A percentile compares a stretch with the other conserved stretches of the same genome.
These are phyloP conservation scores for Pyronema domesticum DNA, from an alignment of 495 filamentous ascomycete genomes.

Conservation along the genomic window DNA sequence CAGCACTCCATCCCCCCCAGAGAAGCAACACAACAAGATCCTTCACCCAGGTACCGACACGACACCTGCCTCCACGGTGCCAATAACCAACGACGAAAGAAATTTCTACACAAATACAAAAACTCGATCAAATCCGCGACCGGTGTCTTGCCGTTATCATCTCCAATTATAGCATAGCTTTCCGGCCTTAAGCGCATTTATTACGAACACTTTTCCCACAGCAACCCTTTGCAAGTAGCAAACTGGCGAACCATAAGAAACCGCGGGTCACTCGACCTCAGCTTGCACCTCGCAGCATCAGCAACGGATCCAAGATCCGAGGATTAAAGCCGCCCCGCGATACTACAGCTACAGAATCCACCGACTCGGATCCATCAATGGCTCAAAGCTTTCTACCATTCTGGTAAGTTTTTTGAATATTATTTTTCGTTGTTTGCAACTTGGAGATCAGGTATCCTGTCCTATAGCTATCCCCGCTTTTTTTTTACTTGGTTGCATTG, in stretches of 20 bases:
- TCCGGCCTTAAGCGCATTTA: neutral
- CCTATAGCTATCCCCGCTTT: neutral
- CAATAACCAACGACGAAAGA: too few relatives aligned
- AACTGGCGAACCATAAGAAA: constrained; percentile 24
- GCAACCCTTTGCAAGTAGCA: constrained; percentile 9
- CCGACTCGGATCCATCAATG: constrained; percentile 20
- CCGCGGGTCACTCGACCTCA: constrained; percentile 24
- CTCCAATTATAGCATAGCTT: neutral
- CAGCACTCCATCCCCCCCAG: neutral
- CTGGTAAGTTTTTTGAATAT: constrained; percentile 13
- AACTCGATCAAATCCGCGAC: neutral
- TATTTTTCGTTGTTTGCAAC: neutral
- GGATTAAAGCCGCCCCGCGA: constrained; percentile 20
- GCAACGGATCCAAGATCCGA: constrained; percentile 16
- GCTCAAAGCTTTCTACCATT: constrained; percentile 25
- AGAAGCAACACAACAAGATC: neutral
- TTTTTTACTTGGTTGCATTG: constrained; percentile 6
- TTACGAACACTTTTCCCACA: neutral
- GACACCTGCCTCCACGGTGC: neutral
- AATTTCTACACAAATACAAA: too few relatives aligned
- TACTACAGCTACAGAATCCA: constrained; percentile 10
- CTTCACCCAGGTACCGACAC: neutral
- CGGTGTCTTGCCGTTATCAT: neutral
- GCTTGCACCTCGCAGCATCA: constrained; percentile 3
- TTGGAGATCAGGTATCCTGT: neutral